Evolutionary conservation across 108 stramenopile species (phyloP), one percentile per base, ranked within the genome.

Genomic region (Nitzschia sp.): DNA sequence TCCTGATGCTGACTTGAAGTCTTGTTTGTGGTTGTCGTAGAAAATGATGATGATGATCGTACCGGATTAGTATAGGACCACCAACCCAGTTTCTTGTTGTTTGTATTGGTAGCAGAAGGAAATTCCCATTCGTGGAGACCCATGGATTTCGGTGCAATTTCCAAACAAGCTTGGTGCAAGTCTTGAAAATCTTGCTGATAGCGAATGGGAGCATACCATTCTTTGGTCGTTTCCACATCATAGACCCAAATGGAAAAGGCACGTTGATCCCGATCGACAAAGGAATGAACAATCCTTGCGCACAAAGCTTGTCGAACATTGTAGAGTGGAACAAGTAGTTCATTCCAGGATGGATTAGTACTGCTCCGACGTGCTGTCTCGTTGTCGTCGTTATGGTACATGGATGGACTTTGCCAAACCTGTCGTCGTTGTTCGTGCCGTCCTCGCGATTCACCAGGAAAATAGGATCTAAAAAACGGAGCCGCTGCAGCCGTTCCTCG

Each of bases 151-250:
- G 74, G 74, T 26, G 60, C 60, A n/a, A 89, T 53, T 5, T 51
- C 35, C 1, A 85, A 33, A 9, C 81, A 48, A 29, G 84, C 84
- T 28, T 53, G 57, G 0, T 86, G 78, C 27, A 95, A 75, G 35
- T 95, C 94, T 62, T 71, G 59, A 68, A 95, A 95, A 69, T 95
- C 94, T 32, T 80, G 34, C 75, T 75, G 80, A 51, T 89, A 92
- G 33, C 94, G 76, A 38, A 90, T 77, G 1, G 94, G 94, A 21
- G 94, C 94, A 71, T 89, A 95, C 90, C 90, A 95, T 59, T 95
- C 94, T 34, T 64, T 59, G 8, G 82, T 87, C 32, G 82, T 76
- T 64, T 95, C 94, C 1, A 84, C 76, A 61, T 95, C 94, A 66
- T 81, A 89, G 9, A 86, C 86, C 87, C 89, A 92, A 38, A 95